These are phyloP conservation scores for Tylopilus intermedius DNA, from an alignment of 768 basidiomycete species.

Conservation along the genomic window DNA sequence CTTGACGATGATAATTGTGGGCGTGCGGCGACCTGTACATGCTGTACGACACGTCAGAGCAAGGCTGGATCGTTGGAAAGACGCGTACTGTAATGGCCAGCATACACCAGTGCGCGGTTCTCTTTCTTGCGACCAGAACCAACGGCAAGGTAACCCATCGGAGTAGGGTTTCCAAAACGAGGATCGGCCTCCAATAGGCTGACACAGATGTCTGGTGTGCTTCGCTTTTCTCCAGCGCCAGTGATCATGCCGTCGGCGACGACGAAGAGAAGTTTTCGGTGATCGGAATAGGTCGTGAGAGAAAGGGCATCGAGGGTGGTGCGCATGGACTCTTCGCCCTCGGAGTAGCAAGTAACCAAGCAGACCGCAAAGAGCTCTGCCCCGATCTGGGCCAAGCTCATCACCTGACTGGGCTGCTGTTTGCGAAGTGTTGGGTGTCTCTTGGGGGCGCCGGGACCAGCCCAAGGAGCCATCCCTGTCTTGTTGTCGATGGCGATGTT, in stretches of 20 bases:
- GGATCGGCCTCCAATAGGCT: constrained; percentile 87
- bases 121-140: constrained; percentile 79
- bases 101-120: constrained; percentile 97
- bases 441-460: constrained; percentile 50
- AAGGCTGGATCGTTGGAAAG: neutral
- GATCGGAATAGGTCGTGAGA: constrained; percentile 83
- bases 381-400: constrained; percentile 88
- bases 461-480: constrained; percentile 94
- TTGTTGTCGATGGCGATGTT: constrained; percentile 89
- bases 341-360: constrained; percentile 96
- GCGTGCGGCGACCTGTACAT: constrained; percentile 84
- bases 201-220: constrained; percentile 96
- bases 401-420: constrained; percentile 42
- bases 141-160: constrained; percentile 91
- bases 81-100: constrained; percentile 94
- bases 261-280: constrained; percentile 86
- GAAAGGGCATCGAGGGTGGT: constrained; percentile 94
- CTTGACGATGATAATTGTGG: constrained; percentile 91
- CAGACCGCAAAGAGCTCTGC: constrained; percentile 93
- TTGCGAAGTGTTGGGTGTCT: constrained; percentile 41
- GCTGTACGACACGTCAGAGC: constrained; percentile 38
- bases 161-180: constrained; percentile 90
- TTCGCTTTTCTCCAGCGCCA: constrained; percentile 90
- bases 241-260: constrained; percentile 99
- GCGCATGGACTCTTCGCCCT: constrained; percentile 88